Evolutionary conservation across 176 grass and related monocot species (phyloP), one percentile per base, ranked within the genome.

Genomic region (Raddia distichophylla): DNA sequence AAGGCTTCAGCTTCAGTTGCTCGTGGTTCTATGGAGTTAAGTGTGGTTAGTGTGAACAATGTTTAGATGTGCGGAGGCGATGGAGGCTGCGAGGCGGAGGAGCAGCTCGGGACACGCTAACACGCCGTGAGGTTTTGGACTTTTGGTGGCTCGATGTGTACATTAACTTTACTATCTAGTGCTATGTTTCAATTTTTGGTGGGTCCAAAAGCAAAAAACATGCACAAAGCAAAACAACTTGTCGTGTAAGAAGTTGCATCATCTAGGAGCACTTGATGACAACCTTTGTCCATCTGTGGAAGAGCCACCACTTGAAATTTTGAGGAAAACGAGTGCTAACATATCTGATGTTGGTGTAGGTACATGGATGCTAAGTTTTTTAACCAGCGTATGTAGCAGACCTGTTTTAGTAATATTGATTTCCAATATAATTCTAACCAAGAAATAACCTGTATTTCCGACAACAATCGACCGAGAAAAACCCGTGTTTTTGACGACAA

Each of bases 181-280:
- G 86, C 86, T 27, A 58, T 83, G 48, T 87, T 97, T 85, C 90
- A 92, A 79, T 67, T 76, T 76, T 77, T 94, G 67, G 86, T 83
- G 65, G 90, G 88, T 63, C 90, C 86, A 59, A 87, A 86, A 74
- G 80, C 85, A 72, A 90, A 77, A 86, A 97, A 64, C 73, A 87
- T 67, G 56, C 87, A 91, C 53, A 90, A 75, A 48, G 88, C 95
- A 73, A 97, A 94, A 52, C 90, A 84, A 51, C 88, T 93, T 69
- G 90, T 79, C 95, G 55, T 97, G 95, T 75, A 97, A 94, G 91
- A 92, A 80, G 83, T 56, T 97, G 43, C 92, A 97, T 90, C 63
- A 87, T 62, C 61, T 89, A 45, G 88, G 90, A 76, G 84, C 78
- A 81, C 90, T 97, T 80, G 82, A 92, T 83, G 88, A 98, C 79